Conservation (phyloP, 2,329 filamentous ascomycete genomes). For the Colletotrichum sp. region DNA sequence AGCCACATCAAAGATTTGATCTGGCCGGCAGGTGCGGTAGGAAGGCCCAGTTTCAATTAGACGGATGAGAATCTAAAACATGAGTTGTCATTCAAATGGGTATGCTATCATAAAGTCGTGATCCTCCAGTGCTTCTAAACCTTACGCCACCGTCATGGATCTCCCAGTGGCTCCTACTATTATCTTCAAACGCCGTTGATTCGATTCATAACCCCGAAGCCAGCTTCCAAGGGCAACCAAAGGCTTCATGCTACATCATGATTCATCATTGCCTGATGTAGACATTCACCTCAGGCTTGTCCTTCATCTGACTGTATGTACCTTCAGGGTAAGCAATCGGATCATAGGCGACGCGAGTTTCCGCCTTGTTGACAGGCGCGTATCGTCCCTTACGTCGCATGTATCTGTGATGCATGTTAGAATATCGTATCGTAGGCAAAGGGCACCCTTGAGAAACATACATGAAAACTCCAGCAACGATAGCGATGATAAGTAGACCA, state of each 20-base stretch:
- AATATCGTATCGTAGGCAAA: accelerated
- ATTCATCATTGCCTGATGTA: background rate
- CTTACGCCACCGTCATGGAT: accelerated
- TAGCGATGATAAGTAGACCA: constrained; percentile 43
- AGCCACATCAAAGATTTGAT: background rate
- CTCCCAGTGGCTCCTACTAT: background rate
- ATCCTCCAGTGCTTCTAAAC: background rate
- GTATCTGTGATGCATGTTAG: background rate
- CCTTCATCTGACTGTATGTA: background rate
- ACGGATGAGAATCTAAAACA: accelerated
- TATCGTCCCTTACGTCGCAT: background rate
- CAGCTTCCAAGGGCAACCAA: background rate
- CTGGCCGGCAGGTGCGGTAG: accelerated
- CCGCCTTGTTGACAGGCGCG: background rate
- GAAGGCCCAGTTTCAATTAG: accelerated
- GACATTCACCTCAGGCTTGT: background rate
- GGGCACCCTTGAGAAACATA: background rate
- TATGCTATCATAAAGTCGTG: background rate
- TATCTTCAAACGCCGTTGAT: background rate
- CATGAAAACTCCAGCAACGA: constrained; percentile 25
- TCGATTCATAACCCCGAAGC: background rate
- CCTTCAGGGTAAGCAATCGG: background rate
- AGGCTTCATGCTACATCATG: accelerated
- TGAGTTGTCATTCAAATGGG: background rate
- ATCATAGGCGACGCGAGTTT: background rate